Evolutionary conservation across 2,329 filamentous ascomycete species (phyloP), one percentile per base, ranked within the genome.

Genomic region (Ophiostoma tasmaniense): DNA sequence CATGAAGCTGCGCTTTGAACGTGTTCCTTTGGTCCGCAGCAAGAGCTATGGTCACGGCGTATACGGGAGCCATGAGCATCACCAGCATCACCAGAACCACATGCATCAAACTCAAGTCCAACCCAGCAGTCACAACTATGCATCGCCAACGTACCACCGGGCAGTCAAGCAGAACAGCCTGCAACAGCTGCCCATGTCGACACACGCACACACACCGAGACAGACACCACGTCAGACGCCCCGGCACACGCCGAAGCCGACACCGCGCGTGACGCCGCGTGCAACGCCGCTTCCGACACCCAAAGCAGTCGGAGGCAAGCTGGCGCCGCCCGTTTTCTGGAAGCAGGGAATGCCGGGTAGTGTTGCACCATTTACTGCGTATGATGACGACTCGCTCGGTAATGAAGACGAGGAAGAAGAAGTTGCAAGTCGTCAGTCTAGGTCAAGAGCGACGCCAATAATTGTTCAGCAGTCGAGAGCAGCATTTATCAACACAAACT

Each of bases 121-220:
- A 8, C 13, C 55, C 8, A 3, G 20, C 14, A 64, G 61, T 8
- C 17, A 64, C 61, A 35, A 39, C 25, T 30, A 55, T 25, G 50
- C 50, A 4, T 55, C 50, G 8, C 50, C 61, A 8, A 37, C 69
- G 13, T 67, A 69, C 59, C 62, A 66, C n/a, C 42, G 65, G 3
- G 8, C 70, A 1, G 55, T 67, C 14, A 68, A 68, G 35, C 70
- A 73, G 20, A 72, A 72, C 68, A 73, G 72, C 55, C 67, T 73
- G 66, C 71, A 73, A 52, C 71, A 73, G 42, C 69, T 73, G 55
- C 72, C 72, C 50, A 71, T 73, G 37, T 13, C 39, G 37, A 17
- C 64, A 17, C 64, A 39, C 25, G 30, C 55, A 7, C 35, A 42
- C 5, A 45, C 64, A 20, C 64, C 64, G n/a, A 35, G 37, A 7